Base-by-base conservation (phyloP, 768 basidiomycete genomes). In the Tricholoma saponaceum region DNA sequence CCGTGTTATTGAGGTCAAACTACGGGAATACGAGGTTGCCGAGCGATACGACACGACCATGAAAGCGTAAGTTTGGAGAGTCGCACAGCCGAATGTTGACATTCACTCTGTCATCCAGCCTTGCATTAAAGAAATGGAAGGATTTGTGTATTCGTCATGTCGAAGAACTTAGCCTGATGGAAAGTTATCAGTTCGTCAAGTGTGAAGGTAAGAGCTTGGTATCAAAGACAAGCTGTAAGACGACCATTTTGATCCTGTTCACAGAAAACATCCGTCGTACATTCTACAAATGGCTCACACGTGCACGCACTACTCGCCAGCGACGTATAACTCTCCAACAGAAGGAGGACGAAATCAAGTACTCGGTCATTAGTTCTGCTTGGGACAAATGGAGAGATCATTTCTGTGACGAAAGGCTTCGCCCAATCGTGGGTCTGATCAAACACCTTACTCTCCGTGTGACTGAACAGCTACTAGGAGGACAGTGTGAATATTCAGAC, bases 331-430 rank as follows among this genome's bases (percentile, higher is more conserved):
- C 78, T 14, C 73, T 93, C 47, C 80, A 80, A 56, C 77, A 80
- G 54, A 83, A 80, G 60, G 87, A 89, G 64, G 78, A 83, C 26
- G 82, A 89, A 60, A 76, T 90, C 60, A 79, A 82, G 60, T 72
- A 79, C 13, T 73, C 74, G 13, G 65, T 76, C 25, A 71, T 87
- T 28, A 76, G 79, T 30, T 74, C 71, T 28, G 82, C 81, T 14
- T 93, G 90, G 90, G 88, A 91, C 55, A 86, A 76, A 64, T 95
- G 92, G 92, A 75, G 85, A 65, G 90, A 87, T 55, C 82, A 79
- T 26, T 91, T 84, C 67, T 79, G 76, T 60, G 83, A 87, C 52
- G 83, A 83, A 60, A 78, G 76, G 59, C 72, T 94, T 51, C 82
- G 81, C 25, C 86, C 87, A 13, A 69, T 87, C 65, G 90, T 90